A percentile compares a stretch with the other conserved stretches of the same genome.
Evolutionary conservation across 805 yeast genomes (phyloP).

Genomic region (Kuraishia ogatae): DNA sequence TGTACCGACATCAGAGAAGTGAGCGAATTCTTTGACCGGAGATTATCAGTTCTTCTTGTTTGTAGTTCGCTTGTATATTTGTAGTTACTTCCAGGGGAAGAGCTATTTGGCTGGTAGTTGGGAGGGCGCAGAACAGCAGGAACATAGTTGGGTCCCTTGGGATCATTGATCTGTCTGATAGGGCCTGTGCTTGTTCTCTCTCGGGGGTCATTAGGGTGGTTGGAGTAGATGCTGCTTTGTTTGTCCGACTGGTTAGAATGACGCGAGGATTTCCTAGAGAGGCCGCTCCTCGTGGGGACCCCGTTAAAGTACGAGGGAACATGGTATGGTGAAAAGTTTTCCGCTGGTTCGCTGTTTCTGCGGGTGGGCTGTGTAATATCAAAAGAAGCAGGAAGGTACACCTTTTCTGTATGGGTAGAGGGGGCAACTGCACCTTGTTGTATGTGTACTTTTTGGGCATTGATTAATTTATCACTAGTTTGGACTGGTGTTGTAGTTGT

Average conservation of each 20-base stretch:
- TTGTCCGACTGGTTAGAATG: slow-evolving; percentile 10
- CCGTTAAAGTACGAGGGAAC: slow-evolving; percentile 1
- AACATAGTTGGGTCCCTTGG: slow-evolving; percentile 35
- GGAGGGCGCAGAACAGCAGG: slow-evolving; percentile 46
- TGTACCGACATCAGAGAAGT: neutral
- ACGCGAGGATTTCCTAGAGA: neutral
- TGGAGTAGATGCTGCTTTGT: slow-evolving; percentile 2
- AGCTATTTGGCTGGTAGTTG: neutral
- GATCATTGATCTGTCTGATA: slow-evolving; percentile 35
- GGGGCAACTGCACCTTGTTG: too few relatives aligned
- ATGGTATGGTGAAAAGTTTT: neutral
- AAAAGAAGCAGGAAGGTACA: slow-evolving; percentile 37
- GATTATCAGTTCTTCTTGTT: neutral
- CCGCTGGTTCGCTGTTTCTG: slow-evolving; percentile 21
- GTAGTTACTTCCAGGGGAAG: slow-evolving; percentile 1
- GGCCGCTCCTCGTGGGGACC: neutral
- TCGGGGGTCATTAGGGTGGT: slow-evolving; percentile 6
- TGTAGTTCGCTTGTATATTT: neutral
- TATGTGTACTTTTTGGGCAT: too few relatives aligned
- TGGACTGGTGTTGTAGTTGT: neutral
- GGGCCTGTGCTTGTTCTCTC: slow-evolving; percentile 10
- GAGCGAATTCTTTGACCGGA: neutral
- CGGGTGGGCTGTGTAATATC: slow-evolving; percentile 33
- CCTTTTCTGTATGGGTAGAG: slow-evolving; percentile 1
- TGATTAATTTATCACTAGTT: too few relatives aligned